Evolutionary conservation across 495 filamentous ascomycete genomes (phyloP).

Genomic region (Hypoxylon intermedium): DNA sequence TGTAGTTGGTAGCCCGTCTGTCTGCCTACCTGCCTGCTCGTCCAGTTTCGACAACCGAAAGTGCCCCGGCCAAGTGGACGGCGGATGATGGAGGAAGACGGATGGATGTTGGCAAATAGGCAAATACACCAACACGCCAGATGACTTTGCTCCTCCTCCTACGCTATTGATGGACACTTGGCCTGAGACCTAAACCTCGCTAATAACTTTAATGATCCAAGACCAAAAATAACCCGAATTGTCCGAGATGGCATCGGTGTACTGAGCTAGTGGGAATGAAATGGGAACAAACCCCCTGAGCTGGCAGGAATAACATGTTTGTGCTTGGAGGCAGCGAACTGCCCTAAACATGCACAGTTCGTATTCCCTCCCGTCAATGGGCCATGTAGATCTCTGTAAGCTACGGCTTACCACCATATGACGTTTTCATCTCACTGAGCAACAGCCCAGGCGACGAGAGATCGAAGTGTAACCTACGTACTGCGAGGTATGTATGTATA

Average conservation of each 20-base stretch:
- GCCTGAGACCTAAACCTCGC: neutral
- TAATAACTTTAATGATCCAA: neutral
- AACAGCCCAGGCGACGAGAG: slow-evolving; percentile 4
- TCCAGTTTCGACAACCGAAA: too few species aligned
- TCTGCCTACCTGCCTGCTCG: neutral
- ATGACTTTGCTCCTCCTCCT: slow-evolving; percentile 1
- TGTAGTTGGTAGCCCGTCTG: too few species aligned
- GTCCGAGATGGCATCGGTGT: neutral
- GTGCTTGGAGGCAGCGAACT: too few species aligned
- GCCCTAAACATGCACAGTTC: too few species aligned
- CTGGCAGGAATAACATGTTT: slow-evolving; percentile 7
- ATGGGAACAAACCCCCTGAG: neutral
- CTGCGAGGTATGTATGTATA: too few species aligned
- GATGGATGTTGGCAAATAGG: too few species aligned
- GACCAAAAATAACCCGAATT: neutral
- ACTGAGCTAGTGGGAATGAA: neutral
- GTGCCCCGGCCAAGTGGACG: too few species aligned
- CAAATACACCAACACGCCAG: too few species aligned
- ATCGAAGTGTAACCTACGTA: slow-evolving; percentile 9
- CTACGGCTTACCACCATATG: slow-evolving; percentile 19
- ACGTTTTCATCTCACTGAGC: slow-evolving; percentile 20
- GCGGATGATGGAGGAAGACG: too few species aligned
- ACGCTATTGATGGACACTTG: slow-evolving; percentile 28
- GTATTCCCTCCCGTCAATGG: slow-evolving; percentile 3
- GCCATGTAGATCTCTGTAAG: neutral